Percentiles rank a stretch among this genome's conserved stretches.
Conservation (phyloP, 1,284 basidiomycete genomes). For the Tilletia indica region DNA sequence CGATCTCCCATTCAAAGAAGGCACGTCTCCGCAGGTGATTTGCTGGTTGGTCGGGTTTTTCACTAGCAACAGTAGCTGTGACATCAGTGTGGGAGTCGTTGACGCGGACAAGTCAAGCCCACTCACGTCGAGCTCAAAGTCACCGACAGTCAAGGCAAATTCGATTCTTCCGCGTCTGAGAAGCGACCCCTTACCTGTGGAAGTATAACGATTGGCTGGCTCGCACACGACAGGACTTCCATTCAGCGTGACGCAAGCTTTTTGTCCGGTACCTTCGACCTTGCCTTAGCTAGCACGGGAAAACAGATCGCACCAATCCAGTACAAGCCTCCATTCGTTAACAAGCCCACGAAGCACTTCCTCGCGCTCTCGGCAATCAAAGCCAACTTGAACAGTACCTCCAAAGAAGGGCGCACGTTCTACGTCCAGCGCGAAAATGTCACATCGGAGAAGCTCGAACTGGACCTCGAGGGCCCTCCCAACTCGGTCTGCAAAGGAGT, state of each 20-base stretch:
- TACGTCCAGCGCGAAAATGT: neutral
- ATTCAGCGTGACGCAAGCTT: neutral
- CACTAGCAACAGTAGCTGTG: neutral
- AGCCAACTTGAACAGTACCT: neutral
- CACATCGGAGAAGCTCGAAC: neutral
- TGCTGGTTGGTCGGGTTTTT: conserved; percentile 12
- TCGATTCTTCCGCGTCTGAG: neutral
- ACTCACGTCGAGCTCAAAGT: neutral
- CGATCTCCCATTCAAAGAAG: conserved; percentile 14
- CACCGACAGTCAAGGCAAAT: neutral
- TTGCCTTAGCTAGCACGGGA: neutral
- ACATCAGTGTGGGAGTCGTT: neutral
- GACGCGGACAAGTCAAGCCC: neutral
- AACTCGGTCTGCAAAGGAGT: neutral
- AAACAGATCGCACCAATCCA: neutral
- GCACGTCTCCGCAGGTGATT: neutral
- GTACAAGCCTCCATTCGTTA: neutral
- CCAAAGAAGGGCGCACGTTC: neutral
- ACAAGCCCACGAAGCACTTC: conserved; percentile 16
- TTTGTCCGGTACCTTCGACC: neutral
- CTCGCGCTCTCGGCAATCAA: neutral
- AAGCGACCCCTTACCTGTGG: neutral
- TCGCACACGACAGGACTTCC: conserved; percentile 2
- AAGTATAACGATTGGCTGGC: conserved; percentile 15
- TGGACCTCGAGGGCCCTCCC: neutral